Evolutionary conservation across 2,329 filamentous ascomycete genomes (phyloP), one percentile per base, ranked within the genome.

Genomic region (Corinectria fuckeliana): DNA sequence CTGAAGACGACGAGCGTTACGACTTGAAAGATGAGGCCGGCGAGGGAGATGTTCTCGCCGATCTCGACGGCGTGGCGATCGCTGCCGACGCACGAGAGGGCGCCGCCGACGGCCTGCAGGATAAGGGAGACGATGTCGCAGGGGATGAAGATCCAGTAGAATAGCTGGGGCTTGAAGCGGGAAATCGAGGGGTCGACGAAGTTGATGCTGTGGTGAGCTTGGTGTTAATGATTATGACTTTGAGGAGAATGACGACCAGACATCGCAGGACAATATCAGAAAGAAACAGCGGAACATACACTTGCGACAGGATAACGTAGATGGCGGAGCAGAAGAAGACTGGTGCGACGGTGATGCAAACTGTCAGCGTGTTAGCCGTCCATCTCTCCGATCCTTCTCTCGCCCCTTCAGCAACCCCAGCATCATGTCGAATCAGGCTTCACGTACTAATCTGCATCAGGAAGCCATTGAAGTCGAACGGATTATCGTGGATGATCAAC

Each of bases 361-460:
- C 72, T 74, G 30, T 5, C 8, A 8, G 4, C 7, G 26, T n/a
- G 58, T 58, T 26, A 56, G 38, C 25, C 13, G 42, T n/a, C 36
- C 26, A 18, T 39, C 14, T 21, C 16, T 16, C 10, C 21, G 16
- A 26, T 30, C 13, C 32, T 7, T 13, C 38, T 8, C n/a, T 36
- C 10, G n/a, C 16, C 11, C 21, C 5, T 8, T 14, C 34, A 38
- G 36, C 18, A 13, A 20, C 16, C 11, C n/a, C 11, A 7, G 52
- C 5, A n/a, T 7, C 18, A 18, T 20, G 16, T 3, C 5, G 16
- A 25, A 21, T 5, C 10, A 6, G 18, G 11, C 28, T n/a, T n/a
- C 3, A 69, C 67, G n/a, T 86, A 81, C 81, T 77, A 58, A 89
- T 88, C 69, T 90, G 85, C n/a, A 88, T 81, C 66, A 89, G 78